Evolutionary conservation across 176 grass and related monocot genomes (phyloP).

Genomic region (Hordeum marinum): DNA sequence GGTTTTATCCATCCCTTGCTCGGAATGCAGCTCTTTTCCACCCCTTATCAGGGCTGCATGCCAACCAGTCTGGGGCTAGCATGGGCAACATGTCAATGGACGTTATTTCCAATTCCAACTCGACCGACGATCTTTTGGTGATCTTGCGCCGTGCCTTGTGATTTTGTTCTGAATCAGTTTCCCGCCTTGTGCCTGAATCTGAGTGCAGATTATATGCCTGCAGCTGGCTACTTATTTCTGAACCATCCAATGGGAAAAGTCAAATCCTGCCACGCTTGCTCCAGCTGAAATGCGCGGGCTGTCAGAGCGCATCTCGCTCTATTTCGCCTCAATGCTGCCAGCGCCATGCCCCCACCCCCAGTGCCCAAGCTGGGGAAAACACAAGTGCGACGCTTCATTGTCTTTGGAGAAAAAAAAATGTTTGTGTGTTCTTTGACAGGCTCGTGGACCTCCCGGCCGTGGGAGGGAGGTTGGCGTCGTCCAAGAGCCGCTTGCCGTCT

Average conservation of each 20-base stretch:
- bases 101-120: too few species aligned
- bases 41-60: neutral
- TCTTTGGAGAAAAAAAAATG: neutral
- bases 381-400: neutral
- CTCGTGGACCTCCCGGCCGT: neutral
- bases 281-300: neutral
- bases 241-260: neutral
- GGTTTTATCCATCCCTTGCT: neutral
- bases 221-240: neutral
- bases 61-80: too few species aligned
- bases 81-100: neutral
- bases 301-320: neutral
- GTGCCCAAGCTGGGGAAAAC: neutral
- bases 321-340: neutral
- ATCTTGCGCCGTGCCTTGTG: neutral
- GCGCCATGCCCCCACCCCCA: neutral
- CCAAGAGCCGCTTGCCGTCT: constrained; percentile 16
- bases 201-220: neutral
- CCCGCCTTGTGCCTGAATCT: neutral
- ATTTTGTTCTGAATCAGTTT: neutral
- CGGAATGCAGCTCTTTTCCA: neutral
- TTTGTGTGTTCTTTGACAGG: neutral
- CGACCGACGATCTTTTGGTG: too few species aligned
- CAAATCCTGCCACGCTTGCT: neutral
- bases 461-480: constrained; percentile 2